phyloP scores from a whole-genome alignment of 441 rosid species.

The Gossypium lobatum region DNA sequence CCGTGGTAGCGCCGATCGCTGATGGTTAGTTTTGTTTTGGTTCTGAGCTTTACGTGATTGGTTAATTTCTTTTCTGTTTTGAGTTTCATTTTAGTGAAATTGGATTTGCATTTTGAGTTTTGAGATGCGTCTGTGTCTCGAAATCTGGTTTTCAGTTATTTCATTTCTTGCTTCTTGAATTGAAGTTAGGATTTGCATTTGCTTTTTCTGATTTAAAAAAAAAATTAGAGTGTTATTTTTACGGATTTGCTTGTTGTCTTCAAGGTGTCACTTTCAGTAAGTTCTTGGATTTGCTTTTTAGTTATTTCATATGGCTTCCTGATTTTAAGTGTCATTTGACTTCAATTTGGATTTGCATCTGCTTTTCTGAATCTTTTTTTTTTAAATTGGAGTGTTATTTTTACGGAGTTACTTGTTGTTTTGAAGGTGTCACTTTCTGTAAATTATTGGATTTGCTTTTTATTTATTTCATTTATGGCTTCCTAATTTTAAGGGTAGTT shows the following conservation, averaged over 20 bases:
- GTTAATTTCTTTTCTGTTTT: not conserved
- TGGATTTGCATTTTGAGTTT: conserved; percentile 8
- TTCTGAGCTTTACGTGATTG: conserved; percentile 6
- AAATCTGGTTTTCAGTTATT: not conserved
- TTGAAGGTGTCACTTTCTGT: not conserved
- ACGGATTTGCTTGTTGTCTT: not conserved
- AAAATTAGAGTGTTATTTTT: not conserved
- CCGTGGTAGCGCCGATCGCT: conserved; percentile 49
- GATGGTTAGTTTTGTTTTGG: conserved; percentile 36
- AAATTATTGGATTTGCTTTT: not conserved
- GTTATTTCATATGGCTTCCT: not conserved
- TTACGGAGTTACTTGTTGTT: not conserved
- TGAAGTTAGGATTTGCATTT: not conserved
- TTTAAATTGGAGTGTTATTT: not conserved
- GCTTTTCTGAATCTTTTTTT: not conserved
- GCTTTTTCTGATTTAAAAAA: not conserved
- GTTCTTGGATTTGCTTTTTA: not conserved
- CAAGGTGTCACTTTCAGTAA: not conserved
- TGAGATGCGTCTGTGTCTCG: not conserved
- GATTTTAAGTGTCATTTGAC: not conserved
- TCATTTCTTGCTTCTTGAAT: not conserved
- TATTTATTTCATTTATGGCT: not conserved
- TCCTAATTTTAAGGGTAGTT: not conserved
- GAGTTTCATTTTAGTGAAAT: conserved; percentile 16
- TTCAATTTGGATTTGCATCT: conserved; percentile 5